Conservation (phyloP, 768 basidiomycete species). For the Phaeotremella fagi region DNA sequence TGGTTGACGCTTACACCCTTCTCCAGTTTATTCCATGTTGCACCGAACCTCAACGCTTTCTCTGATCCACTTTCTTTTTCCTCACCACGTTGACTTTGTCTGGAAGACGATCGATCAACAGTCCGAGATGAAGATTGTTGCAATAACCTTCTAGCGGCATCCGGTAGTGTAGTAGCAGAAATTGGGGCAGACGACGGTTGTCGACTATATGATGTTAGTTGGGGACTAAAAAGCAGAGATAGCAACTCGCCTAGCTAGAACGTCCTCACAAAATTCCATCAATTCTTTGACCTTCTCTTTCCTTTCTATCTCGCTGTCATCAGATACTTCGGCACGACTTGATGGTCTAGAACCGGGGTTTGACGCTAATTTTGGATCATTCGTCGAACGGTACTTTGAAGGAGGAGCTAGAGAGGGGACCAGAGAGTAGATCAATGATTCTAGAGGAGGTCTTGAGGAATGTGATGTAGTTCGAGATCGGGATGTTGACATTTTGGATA, state of each 20-base stretch:
- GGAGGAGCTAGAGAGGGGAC: conserved; percentile 37
- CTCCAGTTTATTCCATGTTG: conserved; percentile 36
- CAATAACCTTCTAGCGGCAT: conserved; percentile 23
- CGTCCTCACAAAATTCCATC: conserved; percentile 36
- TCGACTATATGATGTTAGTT: conserved; percentile 5
- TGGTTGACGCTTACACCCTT: conserved; percentile 30
- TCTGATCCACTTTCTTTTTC: conserved; percentile 17
- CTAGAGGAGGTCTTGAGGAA: conserved; percentile 25
- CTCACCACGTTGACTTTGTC: conserved; percentile 8
- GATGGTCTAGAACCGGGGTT: conserved; percentile 12
- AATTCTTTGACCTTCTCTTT: conserved; percentile 35
- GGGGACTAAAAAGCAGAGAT: background rate
- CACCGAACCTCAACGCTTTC: conserved; percentile 27
- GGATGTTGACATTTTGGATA: conserved; percentile 12
- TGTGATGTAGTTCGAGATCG: conserved; percentile 9
- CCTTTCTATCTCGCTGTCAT: conserved; percentile 16
- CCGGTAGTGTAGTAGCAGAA: conserved; percentile 20
- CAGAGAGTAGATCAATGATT: conserved; percentile 30
- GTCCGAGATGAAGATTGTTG: conserved; percentile 4
- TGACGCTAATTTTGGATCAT: conserved; percentile 1
- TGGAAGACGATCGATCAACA: conserved; percentile 10
- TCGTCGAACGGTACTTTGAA: background rate
- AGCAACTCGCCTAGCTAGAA: conserved; percentile 25
- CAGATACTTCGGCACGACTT: conserved; percentile 6
- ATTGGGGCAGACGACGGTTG: conserved; percentile 17